Evolutionary conservation across 768 basidiomycete species (phyloP).

Genomic region (Ramaria sp.): DNA sequence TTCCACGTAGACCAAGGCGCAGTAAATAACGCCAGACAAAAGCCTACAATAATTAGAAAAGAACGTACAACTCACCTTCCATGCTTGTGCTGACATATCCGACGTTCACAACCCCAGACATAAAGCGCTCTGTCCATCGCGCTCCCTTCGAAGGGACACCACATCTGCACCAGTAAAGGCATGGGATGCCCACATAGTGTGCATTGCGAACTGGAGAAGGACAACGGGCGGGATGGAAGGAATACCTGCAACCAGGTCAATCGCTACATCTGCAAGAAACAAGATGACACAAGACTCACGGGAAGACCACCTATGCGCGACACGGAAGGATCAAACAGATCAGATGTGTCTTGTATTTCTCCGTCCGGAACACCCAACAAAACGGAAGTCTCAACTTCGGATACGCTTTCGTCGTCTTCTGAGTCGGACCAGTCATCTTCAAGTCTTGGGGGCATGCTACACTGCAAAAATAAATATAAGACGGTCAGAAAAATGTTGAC

Average conservation of each 20-base stretch:
- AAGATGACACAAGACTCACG: conserved; percentile 35
- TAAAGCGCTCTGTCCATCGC: conserved; percentile 79
- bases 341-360: conserved; percentile 39
- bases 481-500: conserved; percentile 11
- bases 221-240: conserved; percentile 51
- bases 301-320: conserved; percentile 86
- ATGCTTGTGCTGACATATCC: conserved; percentile 60
- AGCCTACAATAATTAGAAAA: neutral
- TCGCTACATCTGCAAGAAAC: neutral
- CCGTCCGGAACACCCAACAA: conserved; percentile 79
- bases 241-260: conserved; percentile 27
- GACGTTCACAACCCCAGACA: conserved; percentile 70
- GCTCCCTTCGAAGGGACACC: conserved; percentile 83
- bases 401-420: conserved; percentile 45
- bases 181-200: conserved; percentile 59
- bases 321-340: conserved; percentile 67
- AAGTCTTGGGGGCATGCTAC: conserved; percentile 29
- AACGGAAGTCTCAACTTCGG: conserved; percentile 52
- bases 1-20: no score
- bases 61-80: conserved; percentile 51
- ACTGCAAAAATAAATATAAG: conserved; percentile 7
- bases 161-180: conserved; percentile 79
- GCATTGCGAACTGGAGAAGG: conserved; percentile 57
- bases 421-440: conserved; percentile 76
- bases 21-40: neutral